These are phyloP conservation scores for Pterothamnion heteromorphum DNA, from an alignment of 31 red algal genomes.

Conservation along the genomic window DNA sequence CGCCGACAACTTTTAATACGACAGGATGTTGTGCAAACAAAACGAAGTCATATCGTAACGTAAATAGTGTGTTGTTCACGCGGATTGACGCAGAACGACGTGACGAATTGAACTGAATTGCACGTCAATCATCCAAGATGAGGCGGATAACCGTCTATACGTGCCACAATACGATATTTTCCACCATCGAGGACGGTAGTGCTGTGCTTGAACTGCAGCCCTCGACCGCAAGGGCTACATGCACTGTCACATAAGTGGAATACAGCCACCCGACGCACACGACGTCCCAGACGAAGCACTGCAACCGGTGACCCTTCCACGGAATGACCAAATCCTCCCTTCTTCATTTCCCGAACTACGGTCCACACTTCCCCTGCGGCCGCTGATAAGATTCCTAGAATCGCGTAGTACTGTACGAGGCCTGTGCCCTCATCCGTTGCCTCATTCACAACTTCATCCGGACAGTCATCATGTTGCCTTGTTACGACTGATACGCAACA, in stretches of 20 bases:
- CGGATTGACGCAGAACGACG: no score
- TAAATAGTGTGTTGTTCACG: no score
- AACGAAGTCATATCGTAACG: no score
- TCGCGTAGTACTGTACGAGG: background rate
- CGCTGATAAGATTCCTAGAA: background rate
- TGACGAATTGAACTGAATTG: no score
- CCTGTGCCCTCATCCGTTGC: background rate
- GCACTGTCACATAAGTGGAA: background rate
- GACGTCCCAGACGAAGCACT: no score
- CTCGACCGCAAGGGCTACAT: background rate
- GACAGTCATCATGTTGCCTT: no score
- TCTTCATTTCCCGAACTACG: background rate
- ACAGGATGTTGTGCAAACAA: no score
- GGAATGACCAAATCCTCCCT: background rate
- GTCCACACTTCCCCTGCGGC: background rate
- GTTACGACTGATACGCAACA: background rate
- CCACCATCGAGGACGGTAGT: background rate
- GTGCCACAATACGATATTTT: background rate
- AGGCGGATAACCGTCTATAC: background rate
- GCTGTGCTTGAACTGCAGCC: background rate
- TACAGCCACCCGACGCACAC: no score
- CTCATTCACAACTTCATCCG: background rate
- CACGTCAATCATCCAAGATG: no score
- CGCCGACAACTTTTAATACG: no score
- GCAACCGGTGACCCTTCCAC: background rate